phyloP scores from a whole-genome alignment of 73 alveolate species.

The Urostyla sp. region DNA sequence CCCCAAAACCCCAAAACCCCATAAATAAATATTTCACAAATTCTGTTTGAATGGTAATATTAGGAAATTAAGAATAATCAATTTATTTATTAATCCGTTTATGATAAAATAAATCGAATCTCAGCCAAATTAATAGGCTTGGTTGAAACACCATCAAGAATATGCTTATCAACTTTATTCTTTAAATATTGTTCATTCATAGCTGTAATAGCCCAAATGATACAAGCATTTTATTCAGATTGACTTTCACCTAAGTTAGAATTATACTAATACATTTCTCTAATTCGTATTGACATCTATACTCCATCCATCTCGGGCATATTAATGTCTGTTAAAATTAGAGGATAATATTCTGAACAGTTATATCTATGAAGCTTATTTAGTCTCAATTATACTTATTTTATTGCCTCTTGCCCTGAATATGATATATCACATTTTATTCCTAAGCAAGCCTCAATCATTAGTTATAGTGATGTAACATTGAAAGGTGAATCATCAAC shows the following conservation, averaged over 20 bases:
- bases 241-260: too few species aligned
- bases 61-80: too few species aligned
- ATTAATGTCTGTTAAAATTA: not conserved
- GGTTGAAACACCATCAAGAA: slow-evolving; percentile 22
- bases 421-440: slow-evolving; percentile 12
- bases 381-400: not conserved
- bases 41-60: too few species aligned
- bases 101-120: too few species aligned
- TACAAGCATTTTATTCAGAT: too few species aligned
- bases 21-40: too few species aligned
- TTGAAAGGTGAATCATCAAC: slow-evolving; percentile 50
- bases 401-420: not conserved
- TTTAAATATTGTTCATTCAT: slow-evolving; percentile 43
- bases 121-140: slow-evolving; percentile 27
- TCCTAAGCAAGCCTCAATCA: slow-evolving; percentile 23
- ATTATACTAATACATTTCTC: not conserved
- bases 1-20: too few species aligned
- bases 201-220: slow-evolving; percentile 55
- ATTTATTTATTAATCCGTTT: too few species aligned
- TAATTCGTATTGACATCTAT: not conserved
- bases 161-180: not conserved
- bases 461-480: slow-evolving; percentile 34
- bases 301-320: not conserved
- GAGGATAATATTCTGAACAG: not conserved
- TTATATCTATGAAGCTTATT: not conserved